A percentile compares a stretch with the other conserved stretches of the same genome.
Conservation (phyloP, 441 rosid genomes). For the Jatropha podagrica region DNA sequence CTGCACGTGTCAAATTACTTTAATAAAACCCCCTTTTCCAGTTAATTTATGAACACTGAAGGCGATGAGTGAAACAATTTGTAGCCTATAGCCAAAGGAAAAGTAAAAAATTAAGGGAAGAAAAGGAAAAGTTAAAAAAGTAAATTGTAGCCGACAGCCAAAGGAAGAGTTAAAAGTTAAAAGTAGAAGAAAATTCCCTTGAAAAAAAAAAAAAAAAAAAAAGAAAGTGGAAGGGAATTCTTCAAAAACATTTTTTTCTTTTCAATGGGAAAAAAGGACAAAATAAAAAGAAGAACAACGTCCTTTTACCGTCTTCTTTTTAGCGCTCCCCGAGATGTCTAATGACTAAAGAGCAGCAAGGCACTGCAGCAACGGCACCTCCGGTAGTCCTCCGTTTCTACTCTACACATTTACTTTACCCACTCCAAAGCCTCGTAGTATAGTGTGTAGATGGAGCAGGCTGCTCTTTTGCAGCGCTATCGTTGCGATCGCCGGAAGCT, state of each 20-base stretch:
- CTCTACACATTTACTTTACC: constrained; percentile 1
- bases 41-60: too few species aligned
- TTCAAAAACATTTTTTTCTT: too few species aligned
- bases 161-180: too few species aligned
- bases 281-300: constrained; percentile 4
- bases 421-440: background rate
- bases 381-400: background rate
- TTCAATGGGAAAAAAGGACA: too few species aligned
- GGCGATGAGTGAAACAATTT: too few species aligned
- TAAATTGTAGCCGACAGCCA: too few species aligned
- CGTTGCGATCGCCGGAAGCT: constrained; percentile 94
- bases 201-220: background rate
- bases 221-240: background rate
- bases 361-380: constrained; percentile 4
- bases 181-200: background rate
- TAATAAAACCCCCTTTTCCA: too few species aligned
- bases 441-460: constrained; percentile 33
- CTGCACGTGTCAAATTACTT: too few species aligned
- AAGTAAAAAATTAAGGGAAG: too few species aligned
- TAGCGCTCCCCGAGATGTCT: constrained; percentile 43
- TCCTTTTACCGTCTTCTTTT: constrained; percentile 43
- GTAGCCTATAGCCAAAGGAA: too few species aligned
- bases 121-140: too few species aligned
- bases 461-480: constrained; percentile 57
- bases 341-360: constrained; percentile 5